Conservation (phyloP, 805 yeast genomes). For the Schizosaccharomyces osmophilus region DNA sequence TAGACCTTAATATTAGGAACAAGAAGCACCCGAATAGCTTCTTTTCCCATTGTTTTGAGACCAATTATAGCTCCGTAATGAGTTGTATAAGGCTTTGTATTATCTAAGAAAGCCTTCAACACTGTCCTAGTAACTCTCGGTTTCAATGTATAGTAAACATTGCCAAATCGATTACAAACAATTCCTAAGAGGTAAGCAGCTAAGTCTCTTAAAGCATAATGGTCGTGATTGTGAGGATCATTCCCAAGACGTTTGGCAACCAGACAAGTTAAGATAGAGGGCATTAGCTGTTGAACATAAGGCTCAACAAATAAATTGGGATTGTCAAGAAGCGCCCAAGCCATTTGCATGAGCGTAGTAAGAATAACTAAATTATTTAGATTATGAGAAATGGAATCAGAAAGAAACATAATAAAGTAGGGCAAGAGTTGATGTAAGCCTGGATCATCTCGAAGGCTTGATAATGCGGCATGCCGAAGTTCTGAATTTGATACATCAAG, state of each 20-base stretch:
- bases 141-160: constrained; percentile 64
- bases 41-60: constrained; percentile 58
- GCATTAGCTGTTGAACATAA: constrained; percentile 73
- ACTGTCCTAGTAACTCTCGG: constrained; percentile 87
- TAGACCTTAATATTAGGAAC: constrained; percentile 44
- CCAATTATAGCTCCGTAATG: constrained; percentile 83
- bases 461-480: constrained; percentile 55
- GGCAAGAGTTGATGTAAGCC: constrained; percentile 94
- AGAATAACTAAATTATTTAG: constrained; percentile 45
- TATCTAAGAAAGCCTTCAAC: constrained; percentile 68
- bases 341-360: constrained; percentile 68
- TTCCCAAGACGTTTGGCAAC: constrained; percentile 72
- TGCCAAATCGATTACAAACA: constrained; percentile 57
- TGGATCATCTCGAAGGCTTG: constrained; percentile 69
- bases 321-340: constrained; percentile 62
- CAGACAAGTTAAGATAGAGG: constrained; percentile 74
- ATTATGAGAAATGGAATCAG: constrained; percentile 78
- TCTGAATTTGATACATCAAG: constrained; percentile 27
- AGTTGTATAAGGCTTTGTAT: constrained; percentile 63
- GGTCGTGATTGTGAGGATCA: constrained; percentile 13
- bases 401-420: constrained; percentile 81
- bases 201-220: constrained; percentile 54
- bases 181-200: constrained; percentile 64
- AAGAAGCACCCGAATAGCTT: constrained; percentile 61
- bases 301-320: constrained; percentile 77